These are phyloP conservation scores for Lipomyces lipofer DNA, from an alignment of 805 yeast species.

Conservation along the genomic window DNA sequence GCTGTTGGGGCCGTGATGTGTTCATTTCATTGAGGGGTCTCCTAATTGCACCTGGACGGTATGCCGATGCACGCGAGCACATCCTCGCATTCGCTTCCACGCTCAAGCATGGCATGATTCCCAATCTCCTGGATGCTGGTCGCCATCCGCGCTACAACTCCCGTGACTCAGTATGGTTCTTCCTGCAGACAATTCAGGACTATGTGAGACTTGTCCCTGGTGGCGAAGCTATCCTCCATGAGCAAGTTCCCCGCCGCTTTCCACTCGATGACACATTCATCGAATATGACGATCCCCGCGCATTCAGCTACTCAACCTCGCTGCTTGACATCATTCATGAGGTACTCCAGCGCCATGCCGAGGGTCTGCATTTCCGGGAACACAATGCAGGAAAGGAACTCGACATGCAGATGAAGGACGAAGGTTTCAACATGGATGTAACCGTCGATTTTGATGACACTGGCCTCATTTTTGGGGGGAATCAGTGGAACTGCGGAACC, in stretches of 20 bases:
- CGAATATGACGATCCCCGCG: constrained; percentile 64
- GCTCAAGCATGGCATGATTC: constrained; percentile 91
- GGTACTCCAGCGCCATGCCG: constrained; percentile 82
- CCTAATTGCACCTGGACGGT: constrained; percentile 72
- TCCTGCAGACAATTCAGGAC: constrained; percentile 83
- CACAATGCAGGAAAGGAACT: constrained; percentile 90
- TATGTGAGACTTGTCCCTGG: constrained; percentile 67
- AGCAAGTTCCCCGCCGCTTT: constrained; percentile 75
- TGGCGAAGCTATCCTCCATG: constrained; percentile 67
- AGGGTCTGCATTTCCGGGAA: constrained; percentile 82
- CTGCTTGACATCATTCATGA: constrained; percentile 80
- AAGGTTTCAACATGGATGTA: constrained; percentile 84
- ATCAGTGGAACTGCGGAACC: constrained; percentile 91
- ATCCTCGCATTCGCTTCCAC: constrained; percentile 87
- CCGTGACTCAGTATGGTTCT: constrained; percentile 97
- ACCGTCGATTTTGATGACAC: constrained; percentile 85
- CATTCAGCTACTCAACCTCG: constrained; percentile 69
- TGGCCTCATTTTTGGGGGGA: constrained; percentile 89
- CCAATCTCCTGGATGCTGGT: constrained; percentile 89
- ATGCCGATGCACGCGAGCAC: constrained; percentile 75
- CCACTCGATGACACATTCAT: constrained; percentile 85
- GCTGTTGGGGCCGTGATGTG: constrained; percentile 98
- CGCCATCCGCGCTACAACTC: constrained; percentile 93
- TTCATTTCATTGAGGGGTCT: constrained; percentile 86
- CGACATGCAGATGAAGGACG: constrained; percentile 89